These are phyloP conservation scores for Hevea brasiliensis DNA, from an alignment of 345 rosid species.

Conservation along the genomic window DNA sequence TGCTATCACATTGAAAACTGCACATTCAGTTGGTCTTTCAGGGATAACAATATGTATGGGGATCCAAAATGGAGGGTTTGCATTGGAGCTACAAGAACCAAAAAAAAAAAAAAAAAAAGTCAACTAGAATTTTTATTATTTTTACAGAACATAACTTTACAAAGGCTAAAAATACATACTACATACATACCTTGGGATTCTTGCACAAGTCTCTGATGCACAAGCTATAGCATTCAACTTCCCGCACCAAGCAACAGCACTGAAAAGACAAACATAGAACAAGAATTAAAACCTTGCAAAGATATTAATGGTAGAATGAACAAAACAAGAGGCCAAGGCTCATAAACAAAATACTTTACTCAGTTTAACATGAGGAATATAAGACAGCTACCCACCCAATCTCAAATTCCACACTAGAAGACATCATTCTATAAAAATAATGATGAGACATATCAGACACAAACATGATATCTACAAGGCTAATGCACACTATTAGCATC, in stretches of 20 bases:
- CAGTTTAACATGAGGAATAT: neutral
- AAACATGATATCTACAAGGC: neutral
- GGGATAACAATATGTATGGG: slow-evolving; percentile 95
- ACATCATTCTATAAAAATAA: neutral
- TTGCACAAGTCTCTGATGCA: slow-evolving; percentile 97
- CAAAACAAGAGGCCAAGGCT: neutral
- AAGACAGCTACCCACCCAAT: neutral
- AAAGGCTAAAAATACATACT: neutral
- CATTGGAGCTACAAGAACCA: slow-evolving; percentile 60
- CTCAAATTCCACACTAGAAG: neutral
- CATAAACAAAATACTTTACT: neutral
- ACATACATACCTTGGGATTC: slow-evolving; percentile 76
- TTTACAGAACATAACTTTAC: too few relatives aligned
- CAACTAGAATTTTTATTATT: neutral
- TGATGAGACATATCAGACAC: neutral
- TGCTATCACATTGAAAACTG: slow-evolving; percentile 90
- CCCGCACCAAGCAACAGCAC: slow-evolving; percentile 99
- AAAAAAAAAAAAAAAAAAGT: too few relatives aligned
- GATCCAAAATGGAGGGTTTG: slow-evolving; percentile 95
- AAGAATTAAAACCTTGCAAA: neutral
- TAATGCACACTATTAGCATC: neutral
- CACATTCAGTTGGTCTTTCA: slow-evolving; percentile 92
- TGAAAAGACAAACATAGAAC: slow-evolving; percentile 25
- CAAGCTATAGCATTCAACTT: slow-evolving; percentile 98
- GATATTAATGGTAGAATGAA: neutral